These are phyloP conservation scores for Neurospora sp. DNA, from an alignment of 495 filamentous ascomycete species.

Conservation along the genomic window DNA sequence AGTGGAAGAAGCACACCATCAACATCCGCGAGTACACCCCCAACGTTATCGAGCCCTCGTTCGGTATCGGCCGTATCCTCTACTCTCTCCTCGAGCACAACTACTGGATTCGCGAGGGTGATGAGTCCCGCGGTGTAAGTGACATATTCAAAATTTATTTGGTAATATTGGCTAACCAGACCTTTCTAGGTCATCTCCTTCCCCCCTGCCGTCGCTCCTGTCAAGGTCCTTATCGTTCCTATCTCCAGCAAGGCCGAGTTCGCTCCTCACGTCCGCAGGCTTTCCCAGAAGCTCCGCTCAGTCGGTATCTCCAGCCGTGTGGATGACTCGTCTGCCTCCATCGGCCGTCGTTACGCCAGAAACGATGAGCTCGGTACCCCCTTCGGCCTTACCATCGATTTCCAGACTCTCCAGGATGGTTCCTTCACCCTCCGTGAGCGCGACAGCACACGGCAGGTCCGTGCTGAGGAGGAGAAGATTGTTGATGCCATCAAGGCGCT, in stretches of 20 bases:
- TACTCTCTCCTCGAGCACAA: slow-evolving; percentile 71
- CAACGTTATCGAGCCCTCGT: slow-evolving; percentile 79
- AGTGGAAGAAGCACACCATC: slow-evolving; percentile 58
- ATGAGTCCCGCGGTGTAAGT: slow-evolving; percentile 59
- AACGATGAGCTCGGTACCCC: slow-evolving; percentile 69
- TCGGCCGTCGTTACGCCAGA: slow-evolving; percentile 64
- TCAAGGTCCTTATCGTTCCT: slow-evolving; percentile 67
- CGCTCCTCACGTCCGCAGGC: slow-evolving; percentile 41
- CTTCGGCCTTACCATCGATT: slow-evolving; percentile 62
- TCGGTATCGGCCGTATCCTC: slow-evolving; percentile 72
- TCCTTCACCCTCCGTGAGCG: slow-evolving; percentile 64
- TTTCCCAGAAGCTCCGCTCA: slow-evolving; percentile 50
- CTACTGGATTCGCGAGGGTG: slow-evolving; percentile 64
- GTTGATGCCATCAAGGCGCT: slow-evolving; percentile 51
- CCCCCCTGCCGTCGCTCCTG: slow-evolving; percentile 61
- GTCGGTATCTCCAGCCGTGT: slow-evolving; percentile 53
- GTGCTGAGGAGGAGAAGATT: slow-evolving; percentile 52
- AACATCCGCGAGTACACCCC: slow-evolving; percentile 69
- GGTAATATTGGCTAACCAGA: slow-evolving; percentile 9
- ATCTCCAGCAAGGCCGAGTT: slow-evolving; percentile 55
- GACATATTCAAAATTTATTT: not conserved
- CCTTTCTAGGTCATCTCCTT: slow-evolving; percentile 55
- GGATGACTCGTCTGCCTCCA: slow-evolving; percentile 57
- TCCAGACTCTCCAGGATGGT: slow-evolving; percentile 62
- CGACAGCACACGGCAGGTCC: slow-evolving; percentile 62